Base-by-base conservation (phyloP, 306 rosid genomes). In the Carpinus viminea region DNA sequence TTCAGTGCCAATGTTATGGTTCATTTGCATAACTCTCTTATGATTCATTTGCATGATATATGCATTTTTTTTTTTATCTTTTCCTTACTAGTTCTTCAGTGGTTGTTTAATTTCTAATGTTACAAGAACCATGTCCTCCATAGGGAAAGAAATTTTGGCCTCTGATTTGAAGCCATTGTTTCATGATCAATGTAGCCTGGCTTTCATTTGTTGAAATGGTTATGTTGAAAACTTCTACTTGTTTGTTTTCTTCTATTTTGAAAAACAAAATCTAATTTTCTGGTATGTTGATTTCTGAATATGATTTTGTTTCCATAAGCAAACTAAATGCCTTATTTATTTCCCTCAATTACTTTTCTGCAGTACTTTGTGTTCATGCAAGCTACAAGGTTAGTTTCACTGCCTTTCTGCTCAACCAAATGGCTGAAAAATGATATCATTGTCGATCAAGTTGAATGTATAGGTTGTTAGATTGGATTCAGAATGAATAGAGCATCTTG, bases 1-100 rank as follows among this genome's bases (percentile, higher is more conserved):
- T 86, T 88, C 82, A 86, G 88, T 50, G 90, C 92, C 73, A 80
- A 84, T 80, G 87, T 86, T 75, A 20, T 78, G 81, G 90, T 82
- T 75, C 85, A 82, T 56, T 69, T 80, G 18, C 41, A 24, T 24
- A 24, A 24, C 26, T 24, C 26, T 24, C 26, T 47, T n/a, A 66
- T 38, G 26, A 7, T 18, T 10, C 18, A 66, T 38, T 17, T 66
- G 71, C 18, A 36, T 38, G 10, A 66, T 66, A 20, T 46, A 36
- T 66, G 15, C 7, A 7, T 38, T 18, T 17, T 66, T 0, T 66
- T 26, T 38, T 66, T 66, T 50, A 15, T 13, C 28, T 34, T 28
- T 61, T 61, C 9, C n/a, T n/a, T 55, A 4, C 17, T n/a, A 6
- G 10, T 55, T 52, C 61, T 65, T 65, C 26, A 18, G 11, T 65